These are phyloP conservation scores for Penicillium corylophilum DNA, from an alignment of 2,329 filamentous ascomycete genomes.

Conservation along the genomic window DNA sequence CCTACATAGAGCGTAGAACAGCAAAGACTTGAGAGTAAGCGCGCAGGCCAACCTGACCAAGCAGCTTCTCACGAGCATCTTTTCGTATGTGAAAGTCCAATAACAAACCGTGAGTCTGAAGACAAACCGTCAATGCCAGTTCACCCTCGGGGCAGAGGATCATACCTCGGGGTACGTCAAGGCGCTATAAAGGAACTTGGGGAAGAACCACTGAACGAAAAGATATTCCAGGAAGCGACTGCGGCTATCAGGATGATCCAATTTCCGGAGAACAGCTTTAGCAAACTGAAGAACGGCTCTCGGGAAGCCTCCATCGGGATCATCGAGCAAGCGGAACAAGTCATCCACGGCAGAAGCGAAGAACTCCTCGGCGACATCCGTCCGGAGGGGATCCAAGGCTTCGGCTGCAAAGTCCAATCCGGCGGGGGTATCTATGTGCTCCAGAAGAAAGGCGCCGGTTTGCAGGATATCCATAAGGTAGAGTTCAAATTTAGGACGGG, in stretches of 20 bases:
- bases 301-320: slow-evolving; percentile 83
- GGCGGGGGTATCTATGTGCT: slow-evolving; percentile 76
- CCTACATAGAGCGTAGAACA: slow-evolving; percentile 68
- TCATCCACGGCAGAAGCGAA: slow-evolving; percentile 78
- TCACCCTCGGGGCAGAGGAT: neutral
- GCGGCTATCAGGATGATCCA: slow-evolving; percentile 67
- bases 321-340: slow-evolving; percentile 82
- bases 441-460: slow-evolving; percentile 85
- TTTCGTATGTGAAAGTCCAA: slow-evolving; percentile 90
- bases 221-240: slow-evolving; percentile 78
- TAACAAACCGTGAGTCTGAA: slow-evolving; percentile 62
- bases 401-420: slow-evolving; percentile 70
- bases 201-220: slow-evolving; percentile 89
- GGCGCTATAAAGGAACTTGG: slow-evolving; percentile 77
- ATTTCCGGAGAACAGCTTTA: slow-evolving; percentile 75
- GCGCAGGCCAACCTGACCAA: slow-evolving; percentile 73
- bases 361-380: slow-evolving; percentile 81
- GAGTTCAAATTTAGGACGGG: slow-evolving; percentile 84
- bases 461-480: slow-evolving; percentile 94
- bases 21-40: slow-evolving; percentile 78
- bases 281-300: slow-evolving; percentile 80
- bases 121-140: slow-evolving; percentile 20
- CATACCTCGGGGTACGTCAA: slow-evolving; percentile 83
- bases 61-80: slow-evolving; percentile 75
- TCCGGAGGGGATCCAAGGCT: slow-evolving; percentile 67